Base-by-base conservation (phyloP, 768 basidiomycete genomes). In the Leccinellum rugosiceps region DNA sequence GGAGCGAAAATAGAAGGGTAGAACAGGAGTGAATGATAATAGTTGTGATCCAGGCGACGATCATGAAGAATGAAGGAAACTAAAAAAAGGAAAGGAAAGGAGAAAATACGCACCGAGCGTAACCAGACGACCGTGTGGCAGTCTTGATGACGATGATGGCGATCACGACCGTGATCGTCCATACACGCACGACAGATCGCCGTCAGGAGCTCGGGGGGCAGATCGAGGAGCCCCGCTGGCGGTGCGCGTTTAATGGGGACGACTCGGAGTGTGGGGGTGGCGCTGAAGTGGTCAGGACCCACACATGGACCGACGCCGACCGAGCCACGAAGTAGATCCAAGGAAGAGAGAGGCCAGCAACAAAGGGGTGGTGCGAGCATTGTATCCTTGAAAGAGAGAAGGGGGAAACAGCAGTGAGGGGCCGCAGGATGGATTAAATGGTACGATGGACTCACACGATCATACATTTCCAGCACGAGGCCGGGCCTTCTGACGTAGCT, bases 131-230 rank as follows among this genome's bases (percentile, higher is more conserved):
- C 44, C 11, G 61, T 60, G 6, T 44, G 56, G 30, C 58, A 65
- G 3, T 48, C 57, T 19, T 43, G 38, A 47, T 51, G 41, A 49
- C 25, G n/a, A 26, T 23, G 47, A 43, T 43, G 10, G 13, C 19
- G 41, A 19, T 43, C 41, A 43, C 10, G 19, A 43, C n/a, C 10
- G 11, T 43, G 41, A 19, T 38, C 19, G 19, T n/a, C 19, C 41
- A 43, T 43, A 10, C 41, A 43, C 2, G 41, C 41, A 43, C 11
- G 19, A 43, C 58, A 68, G 32, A 65, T 58, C 11, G 49, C 55
- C 0, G 51, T 55, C 19, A 67, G 25, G 0, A 67, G 38, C 34
- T 67, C 65, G 0, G 64, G 35, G 0, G 65, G 65, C 15, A 67
- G 51, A 50, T 63, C 53, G 54, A 58, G 1, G 28, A 68, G 41